Conservation (phyloP, 2,329 filamentous ascomycete genomes). For the Aspergillus proliferans region DNA sequence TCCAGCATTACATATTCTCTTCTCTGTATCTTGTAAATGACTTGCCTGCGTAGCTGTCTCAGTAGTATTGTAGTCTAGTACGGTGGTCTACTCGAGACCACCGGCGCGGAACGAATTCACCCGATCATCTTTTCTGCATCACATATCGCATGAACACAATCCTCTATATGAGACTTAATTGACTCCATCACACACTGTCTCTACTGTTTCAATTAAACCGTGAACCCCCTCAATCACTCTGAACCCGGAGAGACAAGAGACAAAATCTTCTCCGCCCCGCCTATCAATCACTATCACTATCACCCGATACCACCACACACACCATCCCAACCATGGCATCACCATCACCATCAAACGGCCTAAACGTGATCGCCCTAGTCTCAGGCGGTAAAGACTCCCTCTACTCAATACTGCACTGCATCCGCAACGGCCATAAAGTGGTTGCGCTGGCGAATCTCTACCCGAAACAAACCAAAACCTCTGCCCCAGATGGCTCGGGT, state of each 20-base stretch:
- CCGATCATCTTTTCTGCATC: no score
- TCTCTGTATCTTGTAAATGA: no score
- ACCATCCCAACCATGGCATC: conserved; percentile 25
- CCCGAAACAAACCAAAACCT: conserved; percentile 40
- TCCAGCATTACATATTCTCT: no score
- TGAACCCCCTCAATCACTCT: no score
- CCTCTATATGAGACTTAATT: no score
- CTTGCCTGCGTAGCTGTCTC: no score
- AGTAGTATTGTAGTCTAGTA: no score
- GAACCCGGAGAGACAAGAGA: background rate
- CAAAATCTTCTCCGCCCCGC: background rate
- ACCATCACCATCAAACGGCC: conserved; percentile 17
- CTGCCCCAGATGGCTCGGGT: conserved; percentile 8
- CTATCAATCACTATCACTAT: conserved; percentile 23
- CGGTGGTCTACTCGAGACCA: no score
- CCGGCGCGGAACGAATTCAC: no score
- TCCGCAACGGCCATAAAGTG: conserved; percentile 75
- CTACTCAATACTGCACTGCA: conserved; percentile 84
- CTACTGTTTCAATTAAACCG: no score
- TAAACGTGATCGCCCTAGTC: conserved; percentile 82
- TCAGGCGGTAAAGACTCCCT: conserved; percentile 98
- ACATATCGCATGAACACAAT: no score
- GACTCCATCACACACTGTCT: no score
- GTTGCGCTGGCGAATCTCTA: conserved; percentile 86
- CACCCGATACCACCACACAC: conserved; percentile 17